Conservation (phyloP, 495 filamentous ascomycete species). For the Penicillium silybi region DNA sequence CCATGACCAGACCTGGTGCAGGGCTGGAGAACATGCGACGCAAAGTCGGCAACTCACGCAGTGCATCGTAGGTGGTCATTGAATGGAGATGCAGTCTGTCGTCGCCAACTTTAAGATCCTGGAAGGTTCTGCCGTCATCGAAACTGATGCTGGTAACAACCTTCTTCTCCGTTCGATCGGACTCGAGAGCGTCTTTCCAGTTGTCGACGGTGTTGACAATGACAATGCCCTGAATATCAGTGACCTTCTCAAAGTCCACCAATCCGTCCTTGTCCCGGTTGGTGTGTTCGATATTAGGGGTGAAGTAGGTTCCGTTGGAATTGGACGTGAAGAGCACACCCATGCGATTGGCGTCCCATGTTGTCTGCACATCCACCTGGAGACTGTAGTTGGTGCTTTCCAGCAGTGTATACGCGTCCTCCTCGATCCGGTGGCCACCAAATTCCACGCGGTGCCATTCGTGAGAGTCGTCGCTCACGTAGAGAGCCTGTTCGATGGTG, state of each 20-base stretch:
- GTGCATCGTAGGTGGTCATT: slow-evolving; percentile 57
- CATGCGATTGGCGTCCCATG: slow-evolving; percentile 59
- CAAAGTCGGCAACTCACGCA: slow-evolving; percentile 53
- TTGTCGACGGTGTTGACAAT: slow-evolving; percentile 88
- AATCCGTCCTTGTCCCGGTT: slow-evolving; percentile 67
- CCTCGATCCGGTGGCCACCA: slow-evolving; percentile 69
- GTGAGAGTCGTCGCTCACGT: slow-evolving; percentile 70
- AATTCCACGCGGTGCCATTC: slow-evolving; percentile 94
- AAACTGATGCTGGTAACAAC: slow-evolving; percentile 81
- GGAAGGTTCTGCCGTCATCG: slow-evolving; percentile 82
- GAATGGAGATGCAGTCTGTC: slow-evolving; percentile 81
- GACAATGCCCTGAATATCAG: slow-evolving; percentile 84
- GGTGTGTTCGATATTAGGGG: slow-evolving; percentile 81
- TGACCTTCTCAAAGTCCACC: slow-evolving; percentile 92
- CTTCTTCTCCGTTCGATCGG: slow-evolving; percentile 52
- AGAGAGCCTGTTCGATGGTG: slow-evolving; percentile 87
- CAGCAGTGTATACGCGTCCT: slow-evolving; percentile 88
- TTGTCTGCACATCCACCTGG: slow-evolving; percentile 86
- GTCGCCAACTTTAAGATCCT: slow-evolving; percentile 55
- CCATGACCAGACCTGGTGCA: slow-evolving; percentile 90
- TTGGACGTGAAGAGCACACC: slow-evolving; percentile 90
- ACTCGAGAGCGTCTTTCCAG: slow-evolving; percentile 65
- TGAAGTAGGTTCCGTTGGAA: slow-evolving; percentile 94
- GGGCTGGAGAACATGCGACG: slow-evolving; percentile 92
- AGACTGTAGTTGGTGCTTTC: slow-evolving; percentile 97